Evolutionary conservation across 371 early-diverging fungal species (phyloP), one percentile per base, ranked within the genome.

Genomic region (Lichtheimia ornata): DNA sequence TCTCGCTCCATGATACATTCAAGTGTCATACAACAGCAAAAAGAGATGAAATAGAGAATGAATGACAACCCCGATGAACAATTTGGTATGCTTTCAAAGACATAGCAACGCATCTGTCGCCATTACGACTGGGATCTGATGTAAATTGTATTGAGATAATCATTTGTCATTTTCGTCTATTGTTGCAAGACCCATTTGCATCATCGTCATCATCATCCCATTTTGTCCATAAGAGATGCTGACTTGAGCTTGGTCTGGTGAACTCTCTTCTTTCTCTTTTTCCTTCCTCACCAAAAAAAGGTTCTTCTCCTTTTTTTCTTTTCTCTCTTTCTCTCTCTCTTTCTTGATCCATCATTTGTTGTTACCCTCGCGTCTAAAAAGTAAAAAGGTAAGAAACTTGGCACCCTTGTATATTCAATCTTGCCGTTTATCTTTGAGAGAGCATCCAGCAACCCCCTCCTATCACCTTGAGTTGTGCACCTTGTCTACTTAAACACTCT

Each of bases 281-380:
- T 47, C 22, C 47, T 47, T 47, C 18, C 47, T 47, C 47, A 47
- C 22, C 22, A 18, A 22, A 18, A n/a, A 43, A 14, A 9, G 45
- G 44, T 17, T 15, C 43, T 5, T 22, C 14, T 28, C 22, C 15
- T 43, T 17, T n/a, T 24, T 56, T 45, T 18, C 3, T 43, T 47
- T 45, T 4, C 24, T 45, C 47, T 25, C 22, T 25, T 22, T 44
- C 22, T 35, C 35, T 35, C 22, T 45, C 22, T 56, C 28, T 42
- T 56, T 43, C 22, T 56, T 30, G 25, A 28, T 53, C 53, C 12
- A 14, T 40, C 12, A 12, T 53, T 47, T 56, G n/a, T 2, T 41
- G 43, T 56, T 44, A 56, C 22, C 49, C 30, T 58, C 58, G 45
- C 58, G 58, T 58, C 17, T 17, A 30, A 35, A 24, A 40, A 61